Conservation (phyloP, 164 flowering plant genomes). For the Umbilicus rupestris region DNA sequence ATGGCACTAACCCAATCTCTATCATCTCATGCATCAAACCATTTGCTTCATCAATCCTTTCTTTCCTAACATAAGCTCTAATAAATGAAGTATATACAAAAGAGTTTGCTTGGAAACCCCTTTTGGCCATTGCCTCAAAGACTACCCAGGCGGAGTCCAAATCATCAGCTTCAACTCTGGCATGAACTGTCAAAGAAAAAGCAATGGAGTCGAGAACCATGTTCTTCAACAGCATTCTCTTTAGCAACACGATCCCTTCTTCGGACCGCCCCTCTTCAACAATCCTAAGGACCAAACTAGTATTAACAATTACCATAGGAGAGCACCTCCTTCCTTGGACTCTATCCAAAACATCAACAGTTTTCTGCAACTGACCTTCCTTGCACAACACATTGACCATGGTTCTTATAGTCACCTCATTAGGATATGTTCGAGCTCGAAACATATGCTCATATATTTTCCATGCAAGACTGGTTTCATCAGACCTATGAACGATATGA, state of each 20-base stretch:
- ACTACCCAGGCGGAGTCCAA: conserved; percentile 34
- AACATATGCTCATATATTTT: conserved; percentile 66
- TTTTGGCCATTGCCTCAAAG: conserved; percentile 59
- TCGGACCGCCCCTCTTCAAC: conserved; percentile 51
- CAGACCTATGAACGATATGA: conserved; percentile 49
- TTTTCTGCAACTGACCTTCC: conserved; percentile 53
- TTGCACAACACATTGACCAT: conserved; percentile 65
- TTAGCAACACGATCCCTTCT: conserved; percentile 46
- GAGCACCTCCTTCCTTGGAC: conserved; percentile 57
- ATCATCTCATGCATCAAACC: conserved; percentile 56
- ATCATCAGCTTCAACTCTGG: conserved; percentile 31
- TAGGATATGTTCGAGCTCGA: conserved; percentile 44
- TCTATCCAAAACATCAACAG: conserved; percentile 43
- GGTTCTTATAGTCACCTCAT: conserved; percentile 37
- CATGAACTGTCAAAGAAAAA: conserved; percentile 51
- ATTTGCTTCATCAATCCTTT: conserved; percentile 41
- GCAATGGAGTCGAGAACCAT: conserved; percentile 58
- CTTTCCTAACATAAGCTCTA: conserved; percentile 31
- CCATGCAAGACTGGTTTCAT: conserved; percentile 40
- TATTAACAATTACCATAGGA: conserved; percentile 58
- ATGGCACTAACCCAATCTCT: conserved; percentile 29
- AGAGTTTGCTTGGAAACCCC: conserved; percentile 58
- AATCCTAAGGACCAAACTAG: conserved; percentile 43
- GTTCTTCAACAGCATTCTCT: conserved; percentile 62
- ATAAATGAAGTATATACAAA: conserved; percentile 60